Evolutionary conservation across 2,329 filamentous ascomycete species (phyloP).

Genomic region (Drechslerella stenobrocha): DNA sequence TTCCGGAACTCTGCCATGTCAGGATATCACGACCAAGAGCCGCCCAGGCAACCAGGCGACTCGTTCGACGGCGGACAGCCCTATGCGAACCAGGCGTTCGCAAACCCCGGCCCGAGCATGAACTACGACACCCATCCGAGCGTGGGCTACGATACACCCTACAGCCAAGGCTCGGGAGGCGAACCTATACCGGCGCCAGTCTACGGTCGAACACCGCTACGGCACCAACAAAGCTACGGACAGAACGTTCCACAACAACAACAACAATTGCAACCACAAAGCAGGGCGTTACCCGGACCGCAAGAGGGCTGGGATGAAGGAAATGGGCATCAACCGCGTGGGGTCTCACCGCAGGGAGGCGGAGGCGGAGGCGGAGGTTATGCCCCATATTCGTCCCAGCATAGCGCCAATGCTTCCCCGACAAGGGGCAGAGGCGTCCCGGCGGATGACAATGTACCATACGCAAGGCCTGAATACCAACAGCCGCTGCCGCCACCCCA

Average conservation of each 20-base stretch:
- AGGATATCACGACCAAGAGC: constrained; percentile 24
- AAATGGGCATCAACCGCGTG: neutral
- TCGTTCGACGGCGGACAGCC: constrained; percentile 8
- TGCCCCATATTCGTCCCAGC: constrained; percentile 2
- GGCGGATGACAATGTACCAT: constrained; percentile 18
- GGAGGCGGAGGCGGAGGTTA: neutral
- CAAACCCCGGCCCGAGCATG: constrained; percentile 2
- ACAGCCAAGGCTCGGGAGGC: constrained; percentile 6
- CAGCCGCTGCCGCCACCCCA: constrained; percentile 13
- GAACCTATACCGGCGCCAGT: constrained; percentile 20
- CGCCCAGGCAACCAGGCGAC: constrained; percentile 12
- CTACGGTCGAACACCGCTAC: constrained; percentile 38
- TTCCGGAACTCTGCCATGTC: constrained; percentile 30
- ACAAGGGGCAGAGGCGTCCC: constrained; percentile 35
- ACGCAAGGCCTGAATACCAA: constrained; percentile 13
- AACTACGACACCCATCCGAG: constrained; percentile 13
- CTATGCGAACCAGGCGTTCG: constrained; percentile 35
- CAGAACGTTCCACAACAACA: constrained; percentile 13
- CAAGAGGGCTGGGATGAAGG: constrained; percentile 22
- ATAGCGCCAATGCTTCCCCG: constrained; percentile 24
- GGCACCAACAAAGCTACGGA: constrained; percentile 36
- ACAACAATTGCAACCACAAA: constrained; percentile 10
- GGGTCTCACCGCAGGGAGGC: constrained; percentile 5
- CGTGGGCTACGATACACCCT: constrained; percentile 30
- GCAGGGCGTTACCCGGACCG: constrained; percentile 19